phyloP scores from a whole-genome alignment of 164 flowering plant species.

The Annona cherimola region DNA sequence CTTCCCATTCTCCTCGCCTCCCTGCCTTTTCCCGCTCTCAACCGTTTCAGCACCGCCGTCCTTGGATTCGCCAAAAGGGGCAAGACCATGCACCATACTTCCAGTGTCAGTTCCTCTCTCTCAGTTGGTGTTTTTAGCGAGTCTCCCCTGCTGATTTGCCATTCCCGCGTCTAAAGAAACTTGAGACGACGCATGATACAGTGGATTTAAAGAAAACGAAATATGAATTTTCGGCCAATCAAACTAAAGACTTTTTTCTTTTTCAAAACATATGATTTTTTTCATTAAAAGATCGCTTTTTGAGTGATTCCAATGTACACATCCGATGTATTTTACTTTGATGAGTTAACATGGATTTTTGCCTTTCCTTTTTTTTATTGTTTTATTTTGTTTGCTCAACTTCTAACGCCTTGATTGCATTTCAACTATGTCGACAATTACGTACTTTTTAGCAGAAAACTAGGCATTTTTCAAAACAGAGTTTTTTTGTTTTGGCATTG shows the following conservation, averaged over 20 bases:
- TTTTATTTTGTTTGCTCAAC: too few relatives aligned
- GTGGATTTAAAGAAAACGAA: background rate
- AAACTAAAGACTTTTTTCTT: background rate
- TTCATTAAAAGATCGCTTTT: background rate
- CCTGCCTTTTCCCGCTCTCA: constrained; percentile 1
- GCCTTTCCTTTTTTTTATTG: too few relatives aligned
- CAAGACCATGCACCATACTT: background rate
- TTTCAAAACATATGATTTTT: background rate
- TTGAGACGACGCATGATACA: background rate
- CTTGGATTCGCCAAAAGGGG: constrained; percentile 11
- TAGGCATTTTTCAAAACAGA: background rate
- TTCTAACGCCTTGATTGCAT: too few relatives aligned
- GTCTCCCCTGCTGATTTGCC: background rate
- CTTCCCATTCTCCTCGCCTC: constrained; percentile 7
- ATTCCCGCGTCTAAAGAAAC: background rate
- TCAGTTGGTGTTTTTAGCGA: background rate
- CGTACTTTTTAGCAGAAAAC: background rate
- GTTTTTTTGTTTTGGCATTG: background rate
- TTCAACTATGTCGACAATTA: too few relatives aligned
- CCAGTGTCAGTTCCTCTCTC: background rate
- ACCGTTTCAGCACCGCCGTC: background rate
- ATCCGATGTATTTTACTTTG: too few relatives aligned
- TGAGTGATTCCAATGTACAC: background rate
- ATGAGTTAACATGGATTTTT: too few relatives aligned
- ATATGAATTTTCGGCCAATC: background rate